These are phyloP conservation scores for Phascolomyces articulosus DNA, from an alignment of 371 early-diverging fungal species.

Conservation along the genomic window DNA sequence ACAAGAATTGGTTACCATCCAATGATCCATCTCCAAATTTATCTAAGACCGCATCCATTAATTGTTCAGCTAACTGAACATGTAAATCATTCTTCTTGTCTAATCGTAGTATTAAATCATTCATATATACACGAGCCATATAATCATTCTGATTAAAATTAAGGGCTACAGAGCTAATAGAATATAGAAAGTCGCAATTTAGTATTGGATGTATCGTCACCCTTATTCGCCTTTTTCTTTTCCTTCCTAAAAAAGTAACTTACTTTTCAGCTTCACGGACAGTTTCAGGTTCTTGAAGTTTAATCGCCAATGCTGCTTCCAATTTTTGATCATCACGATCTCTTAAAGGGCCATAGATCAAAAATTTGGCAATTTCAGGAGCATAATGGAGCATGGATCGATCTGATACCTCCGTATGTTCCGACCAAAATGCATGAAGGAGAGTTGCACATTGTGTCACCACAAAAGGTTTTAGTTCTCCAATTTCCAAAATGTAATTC, in stretches of 20 bases:
- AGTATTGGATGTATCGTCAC: no score
- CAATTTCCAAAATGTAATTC: constrained; percentile 32
- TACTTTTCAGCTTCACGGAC: constrained; percentile 45
- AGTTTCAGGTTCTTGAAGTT: constrained; percentile 27
- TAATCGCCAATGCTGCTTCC: constrained; percentile 53
- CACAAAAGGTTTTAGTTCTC: constrained; percentile 41
- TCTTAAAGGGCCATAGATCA: constrained; percentile 59
- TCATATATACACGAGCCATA: constrained; percentile 57
- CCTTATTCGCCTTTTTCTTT: no score
- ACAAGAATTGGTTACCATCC: constrained; percentile 35
- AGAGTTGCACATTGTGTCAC: constrained; percentile 31
- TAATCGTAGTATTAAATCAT: constrained; percentile 52
- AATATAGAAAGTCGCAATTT: no score
- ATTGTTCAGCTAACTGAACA: constrained; percentile 28
- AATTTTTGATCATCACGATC: constrained; percentile 60
- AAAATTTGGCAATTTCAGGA: constrained; percentile 38
- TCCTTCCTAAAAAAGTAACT: background rate
- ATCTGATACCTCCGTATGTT: constrained; percentile 26
- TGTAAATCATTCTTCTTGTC: constrained; percentile 31
- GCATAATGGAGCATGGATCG: constrained; percentile 43
- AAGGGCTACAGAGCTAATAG: constrained; percentile 35
- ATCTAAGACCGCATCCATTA: constrained; percentile 39
- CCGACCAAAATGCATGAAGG: constrained; percentile 43
- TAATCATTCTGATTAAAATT: constrained; percentile 56
- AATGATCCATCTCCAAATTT: constrained; percentile 19